Evolutionary conservation across 305 asterid species (phyloP).

Genomic region (Solanum hybrid): DNA sequence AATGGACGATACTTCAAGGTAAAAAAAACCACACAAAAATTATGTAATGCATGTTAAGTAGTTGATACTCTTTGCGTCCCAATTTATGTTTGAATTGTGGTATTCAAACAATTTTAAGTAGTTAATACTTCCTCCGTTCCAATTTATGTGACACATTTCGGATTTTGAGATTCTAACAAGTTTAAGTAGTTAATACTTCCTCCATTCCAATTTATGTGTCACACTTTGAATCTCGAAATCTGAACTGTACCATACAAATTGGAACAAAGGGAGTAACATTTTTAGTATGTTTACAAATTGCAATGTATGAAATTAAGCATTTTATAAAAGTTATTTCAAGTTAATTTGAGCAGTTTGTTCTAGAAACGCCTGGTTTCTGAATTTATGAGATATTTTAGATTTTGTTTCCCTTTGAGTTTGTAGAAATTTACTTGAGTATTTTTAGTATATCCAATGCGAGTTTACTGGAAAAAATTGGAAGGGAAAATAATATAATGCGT

Average conservation of each 20-base stretch:
- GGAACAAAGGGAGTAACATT: not conserved
- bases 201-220: not conserved
- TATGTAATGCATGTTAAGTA: not conserved
- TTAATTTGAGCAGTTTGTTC: not conserved
- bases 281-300: not conserved
- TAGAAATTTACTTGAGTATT: not conserved
- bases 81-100: not conserved
- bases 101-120: not conserved
- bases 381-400: not conserved
- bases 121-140: not conserved
- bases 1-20: conserved; percentile 7
- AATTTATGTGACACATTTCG: not conserved
- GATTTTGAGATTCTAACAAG: no score
- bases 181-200: not conserved
- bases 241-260: not conserved
- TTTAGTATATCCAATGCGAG: not conserved
- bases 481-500: not conserved
- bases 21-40: not conserved
- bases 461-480: not conserved
- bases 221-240: not conserved
- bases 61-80: not conserved
- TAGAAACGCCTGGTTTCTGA: not conserved
- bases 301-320: not conserved
- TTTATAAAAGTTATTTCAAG: not conserved
- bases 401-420: not conserved